These are phyloP conservation scores for Lentinula sp. DNA, from an alignment of 768 basidiomycete species.

Conservation along the genomic window DNA sequence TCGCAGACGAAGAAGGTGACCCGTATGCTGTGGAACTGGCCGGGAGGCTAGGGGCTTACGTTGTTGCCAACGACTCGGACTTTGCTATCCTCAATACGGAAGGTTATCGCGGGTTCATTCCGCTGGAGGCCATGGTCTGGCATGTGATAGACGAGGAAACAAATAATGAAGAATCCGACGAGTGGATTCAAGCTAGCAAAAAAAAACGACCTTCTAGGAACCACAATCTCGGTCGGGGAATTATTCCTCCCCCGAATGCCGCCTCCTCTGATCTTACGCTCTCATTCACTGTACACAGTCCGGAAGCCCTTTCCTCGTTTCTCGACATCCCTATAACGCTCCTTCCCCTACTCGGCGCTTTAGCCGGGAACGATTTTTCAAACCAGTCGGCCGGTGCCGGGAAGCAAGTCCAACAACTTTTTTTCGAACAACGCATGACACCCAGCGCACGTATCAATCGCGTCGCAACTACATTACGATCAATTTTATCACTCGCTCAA, in stretches of 20 bases:
- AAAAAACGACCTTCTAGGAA: slow-evolving; percentile 30
- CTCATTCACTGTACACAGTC: slow-evolving; percentile 55
- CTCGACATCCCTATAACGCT: slow-evolving; percentile 64
- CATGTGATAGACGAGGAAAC: slow-evolving; percentile 20
- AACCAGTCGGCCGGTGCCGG: slow-evolving; percentile 21
- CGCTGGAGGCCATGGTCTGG: slow-evolving; percentile 77
- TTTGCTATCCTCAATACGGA: slow-evolving; percentile 74
- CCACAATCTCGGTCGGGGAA: slow-evolving; percentile 25
- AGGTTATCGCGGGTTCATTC: slow-evolving; percentile 73
- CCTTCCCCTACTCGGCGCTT: slow-evolving; percentile 70
- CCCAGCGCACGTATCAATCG: slow-evolving; percentile 60
- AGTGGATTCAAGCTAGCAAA: slow-evolving; percentile 40
- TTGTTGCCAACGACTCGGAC: slow-evolving; percentile 78
- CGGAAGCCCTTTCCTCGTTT: slow-evolving; percentile 54
- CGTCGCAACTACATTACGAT: slow-evolving; percentile 51
- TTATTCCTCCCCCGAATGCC: slow-evolving; percentile 49
- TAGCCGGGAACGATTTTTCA: slow-evolving; percentile 80
- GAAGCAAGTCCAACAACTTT: slow-evolving; percentile 46
- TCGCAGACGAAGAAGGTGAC: slow-evolving; percentile 80
- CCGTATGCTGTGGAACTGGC: slow-evolving; percentile 83
- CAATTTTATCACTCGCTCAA: slow-evolving; percentile 42
- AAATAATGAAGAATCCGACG: slow-evolving; percentile 27
- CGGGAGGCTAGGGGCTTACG: slow-evolving; percentile 64
- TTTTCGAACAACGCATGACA: slow-evolving; percentile 60
- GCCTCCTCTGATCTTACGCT: slow-evolving; percentile 35